phyloP scores from a whole-genome alignment of 192 early-diverging fungal species.

The Mortierella alpina region DNA sequence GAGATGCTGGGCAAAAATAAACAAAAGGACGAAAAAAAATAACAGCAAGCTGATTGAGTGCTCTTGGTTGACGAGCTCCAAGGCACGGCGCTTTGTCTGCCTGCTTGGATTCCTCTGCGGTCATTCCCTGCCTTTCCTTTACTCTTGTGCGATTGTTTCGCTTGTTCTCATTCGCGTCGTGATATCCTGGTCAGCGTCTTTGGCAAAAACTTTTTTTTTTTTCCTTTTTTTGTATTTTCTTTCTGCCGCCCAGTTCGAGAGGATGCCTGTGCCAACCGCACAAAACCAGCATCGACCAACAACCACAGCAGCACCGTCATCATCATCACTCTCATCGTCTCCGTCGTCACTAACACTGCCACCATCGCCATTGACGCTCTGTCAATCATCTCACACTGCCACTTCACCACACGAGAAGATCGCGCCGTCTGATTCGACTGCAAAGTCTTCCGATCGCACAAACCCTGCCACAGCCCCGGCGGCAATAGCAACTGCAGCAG shows the following conservation, averaged over 20 bases:
- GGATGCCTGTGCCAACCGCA: conserved; percentile 23
- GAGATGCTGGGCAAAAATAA: neutral
- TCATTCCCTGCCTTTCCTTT: neutral
- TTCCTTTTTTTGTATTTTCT: neutral
- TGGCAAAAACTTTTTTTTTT: neutral
- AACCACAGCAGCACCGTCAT: neutral
- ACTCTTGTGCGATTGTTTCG: neutral
- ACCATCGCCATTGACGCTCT: neutral
- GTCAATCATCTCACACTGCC: no score
- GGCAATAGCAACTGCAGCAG: neutral
- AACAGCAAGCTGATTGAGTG: neutral
- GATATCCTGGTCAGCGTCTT: neutral
- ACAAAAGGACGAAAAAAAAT: neutral
- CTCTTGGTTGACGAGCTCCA: no score
- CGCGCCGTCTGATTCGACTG: no score
- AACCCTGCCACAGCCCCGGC: neutral
- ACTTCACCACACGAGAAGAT: no score
- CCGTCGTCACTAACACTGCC: neutral
- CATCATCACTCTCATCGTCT: neutral
- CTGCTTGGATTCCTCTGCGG: neutral
- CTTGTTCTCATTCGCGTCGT: neutral
- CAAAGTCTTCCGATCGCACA: no score
- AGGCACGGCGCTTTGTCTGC: no score
- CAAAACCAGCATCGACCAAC: neutral
- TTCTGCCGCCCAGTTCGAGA: neutral